Conservation (phyloP, 768 basidiomycete genomes). For the Calocybe cyanea region DNA sequence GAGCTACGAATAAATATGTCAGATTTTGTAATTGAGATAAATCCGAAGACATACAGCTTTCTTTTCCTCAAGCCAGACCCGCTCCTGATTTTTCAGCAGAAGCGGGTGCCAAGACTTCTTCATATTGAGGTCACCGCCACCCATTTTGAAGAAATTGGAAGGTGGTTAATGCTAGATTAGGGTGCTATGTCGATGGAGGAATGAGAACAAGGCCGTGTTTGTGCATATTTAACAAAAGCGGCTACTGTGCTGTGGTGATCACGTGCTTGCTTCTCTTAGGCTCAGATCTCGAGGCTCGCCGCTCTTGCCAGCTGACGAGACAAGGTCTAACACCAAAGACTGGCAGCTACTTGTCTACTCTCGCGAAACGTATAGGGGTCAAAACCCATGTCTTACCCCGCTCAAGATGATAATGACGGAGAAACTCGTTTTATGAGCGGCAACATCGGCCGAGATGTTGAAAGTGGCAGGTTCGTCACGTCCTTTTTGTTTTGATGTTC, state of each 20-base stretch:
- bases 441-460: constrained; percentile 22
- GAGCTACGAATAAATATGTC: constrained; percentile 47
- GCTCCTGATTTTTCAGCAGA: constrained; percentile 97
- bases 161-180: constrained; percentile 2
- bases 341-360: not conserved
- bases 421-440: constrained; percentile 33
- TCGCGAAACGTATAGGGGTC: not conserved
- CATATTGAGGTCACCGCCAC: constrained; percentile 98
- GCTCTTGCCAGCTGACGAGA: not conserved
- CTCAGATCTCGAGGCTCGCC: too few relatives aligned
- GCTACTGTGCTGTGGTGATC: not conserved
- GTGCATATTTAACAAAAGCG: constrained; percentile 11
- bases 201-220: constrained; percentile 6
- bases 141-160: constrained; percentile 66
- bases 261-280: too few relatives aligned
- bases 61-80: constrained; percentile 99
- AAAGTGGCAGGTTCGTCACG: constrained; percentile 3
- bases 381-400: constrained; percentile 12
- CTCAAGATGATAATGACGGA: constrained; percentile 18
- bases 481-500: constrained; percentile 5
- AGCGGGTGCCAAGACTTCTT: constrained; percentile 99
- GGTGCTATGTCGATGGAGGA: not conserved
- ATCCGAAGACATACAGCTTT: constrained; percentile 64
- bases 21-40: constrained; percentile 9
- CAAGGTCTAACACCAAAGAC: not conserved